Conservation (phyloP, 2,329 filamentous ascomycete species). For the Beauveria caledonica region DNA sequence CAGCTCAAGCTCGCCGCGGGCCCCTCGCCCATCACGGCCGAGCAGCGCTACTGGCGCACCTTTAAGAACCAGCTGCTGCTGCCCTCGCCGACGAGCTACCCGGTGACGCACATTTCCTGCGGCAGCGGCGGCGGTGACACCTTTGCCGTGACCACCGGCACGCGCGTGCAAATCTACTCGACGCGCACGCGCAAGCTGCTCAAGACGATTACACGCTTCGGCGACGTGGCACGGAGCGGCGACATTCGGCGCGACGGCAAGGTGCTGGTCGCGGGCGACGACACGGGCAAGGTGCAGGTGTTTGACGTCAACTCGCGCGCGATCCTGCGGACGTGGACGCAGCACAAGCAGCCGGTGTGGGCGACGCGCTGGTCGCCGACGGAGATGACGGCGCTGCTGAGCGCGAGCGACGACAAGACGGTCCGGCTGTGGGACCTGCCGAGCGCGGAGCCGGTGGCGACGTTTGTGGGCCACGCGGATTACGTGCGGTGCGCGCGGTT, state of each 20-base stretch:
- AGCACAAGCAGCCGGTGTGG: slow-evolving; percentile 93
- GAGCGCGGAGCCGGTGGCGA: slow-evolving; percentile 64
- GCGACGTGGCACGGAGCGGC: slow-evolving; percentile 81
- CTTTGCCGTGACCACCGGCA: slow-evolving; percentile 92
- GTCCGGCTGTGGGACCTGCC: slow-evolving; percentile 93
- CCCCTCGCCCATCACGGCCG: slow-evolving; percentile 74
- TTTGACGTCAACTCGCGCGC: slow-evolving; percentile 85
- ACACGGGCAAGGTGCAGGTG: slow-evolving; percentile 85
- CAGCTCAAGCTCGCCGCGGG: slow-evolving; percentile 77
- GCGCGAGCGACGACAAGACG: slow-evolving; percentile 84
- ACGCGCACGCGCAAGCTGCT: slow-evolving; percentile 83
- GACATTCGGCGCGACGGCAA: slow-evolving; percentile 83
- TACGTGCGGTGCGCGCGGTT: slow-evolving; percentile 86
- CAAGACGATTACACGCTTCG: slow-evolving; percentile 91
- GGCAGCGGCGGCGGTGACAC: slow-evolving; percentile 41
- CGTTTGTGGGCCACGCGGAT: slow-evolving; percentile 80
- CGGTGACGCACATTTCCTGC: slow-evolving; percentile 84
- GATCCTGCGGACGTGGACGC: slow-evolving; percentile 90
- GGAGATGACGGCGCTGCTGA: slow-evolving; percentile 81
- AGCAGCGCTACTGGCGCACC: slow-evolving; percentile 92
- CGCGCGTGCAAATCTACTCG: slow-evolving; percentile 88
- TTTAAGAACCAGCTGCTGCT: slow-evolving; percentile 90
- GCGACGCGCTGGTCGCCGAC: slow-evolving; percentile 82
- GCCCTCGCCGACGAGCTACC: slow-evolving; percentile 81
- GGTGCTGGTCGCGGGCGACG: slow-evolving; percentile 84